Evolutionary conservation across 805 yeast species (phyloP).

Genomic region (Sugiyamaella mastotermitis): DNA sequence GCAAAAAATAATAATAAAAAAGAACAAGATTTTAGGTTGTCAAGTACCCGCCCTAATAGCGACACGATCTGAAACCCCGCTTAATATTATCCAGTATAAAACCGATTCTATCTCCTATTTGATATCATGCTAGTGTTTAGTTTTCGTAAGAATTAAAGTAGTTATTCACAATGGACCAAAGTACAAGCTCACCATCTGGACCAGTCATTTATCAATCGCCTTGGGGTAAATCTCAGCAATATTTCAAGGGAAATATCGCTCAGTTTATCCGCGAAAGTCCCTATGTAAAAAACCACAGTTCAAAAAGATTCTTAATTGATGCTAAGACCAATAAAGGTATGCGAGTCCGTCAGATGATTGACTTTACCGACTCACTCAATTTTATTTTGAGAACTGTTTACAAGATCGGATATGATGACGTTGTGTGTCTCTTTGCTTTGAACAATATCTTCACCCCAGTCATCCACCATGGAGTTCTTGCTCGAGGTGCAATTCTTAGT

Average conservation of each 20-base stretch:
- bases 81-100: too few species aligned
- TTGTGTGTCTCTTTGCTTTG: slow-evolving; percentile 26
- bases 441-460: slow-evolving; percentile 27
- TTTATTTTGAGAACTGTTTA: slow-evolving; percentile 18
- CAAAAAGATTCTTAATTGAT: slow-evolving; percentile 18
- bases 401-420: slow-evolving; percentile 23
- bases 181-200: too few species aligned
- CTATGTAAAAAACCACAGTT: slow-evolving; percentile 8
- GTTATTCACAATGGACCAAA: too few species aligned
- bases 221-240: slow-evolving; percentile 14
- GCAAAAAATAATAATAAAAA: too few species aligned
- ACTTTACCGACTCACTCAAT: slow-evolving; percentile 17
- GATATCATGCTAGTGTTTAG: too few species aligned
- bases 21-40: too few species aligned
- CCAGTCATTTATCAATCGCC: slow-evolving; percentile 14
- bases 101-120: too few species aligned
- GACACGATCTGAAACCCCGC: too few species aligned
- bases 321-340: slow-evolving; percentile 19
- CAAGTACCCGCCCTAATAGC: too few species aligned
- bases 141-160: too few species aligned
- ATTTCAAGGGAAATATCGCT: slow-evolving; percentile 17
- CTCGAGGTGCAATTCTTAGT: slow-evolving; percentile 27
- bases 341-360: slow-evolving; percentile 13
- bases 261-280: slow-evolving; percentile 13
- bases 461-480: slow-evolving; percentile 25